Evolutionary conservation across 805 yeast genomes (phyloP).

Genomic region (Ascoidea tarda): DNA sequence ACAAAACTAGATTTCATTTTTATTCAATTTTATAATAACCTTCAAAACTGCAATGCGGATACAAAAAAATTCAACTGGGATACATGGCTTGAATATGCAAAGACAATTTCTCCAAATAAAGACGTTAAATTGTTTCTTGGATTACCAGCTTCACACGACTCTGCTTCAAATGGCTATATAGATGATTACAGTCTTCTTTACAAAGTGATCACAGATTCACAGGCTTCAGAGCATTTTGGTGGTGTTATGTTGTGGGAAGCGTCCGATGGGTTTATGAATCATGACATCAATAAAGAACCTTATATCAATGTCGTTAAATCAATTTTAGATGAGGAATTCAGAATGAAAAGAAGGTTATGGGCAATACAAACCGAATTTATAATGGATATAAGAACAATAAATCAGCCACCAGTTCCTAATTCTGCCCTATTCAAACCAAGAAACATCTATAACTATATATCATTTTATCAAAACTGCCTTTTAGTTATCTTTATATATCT

Average conservation of each 20-base stretch:
- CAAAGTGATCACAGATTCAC: conserved; percentile 14
- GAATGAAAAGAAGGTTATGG: too few relatives aligned
- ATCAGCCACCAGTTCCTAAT: too few relatives aligned
- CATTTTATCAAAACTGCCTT: too few relatives aligned
- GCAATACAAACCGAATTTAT: too few relatives aligned
- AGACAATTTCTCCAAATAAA: conserved; percentile 43
- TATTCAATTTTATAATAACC: conserved; percentile 83
- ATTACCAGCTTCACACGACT: conserved; percentile 47
- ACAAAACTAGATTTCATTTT: conserved; percentile 69
- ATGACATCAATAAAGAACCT: conserved; percentile 26
- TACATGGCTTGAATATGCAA: conserved; percentile 59
- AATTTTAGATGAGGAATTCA: conserved; percentile 17
- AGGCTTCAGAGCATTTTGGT: conserved; percentile 35
- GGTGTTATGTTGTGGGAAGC: conserved; percentile 73
- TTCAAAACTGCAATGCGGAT: conserved; percentile 36
- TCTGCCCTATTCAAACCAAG: too few relatives aligned
- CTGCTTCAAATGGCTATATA: conserved; percentile 52
- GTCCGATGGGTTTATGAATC: conserved; percentile 37
- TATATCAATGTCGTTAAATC: conserved; percentile 30
- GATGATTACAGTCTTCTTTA: conserved; percentile 21
- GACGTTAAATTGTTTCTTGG: conserved; percentile 64
- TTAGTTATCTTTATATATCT: too few relatives aligned
- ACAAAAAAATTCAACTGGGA: conserved; percentile 47
- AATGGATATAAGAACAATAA: too few relatives aligned
- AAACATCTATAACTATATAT: too few relatives aligned